Evolutionary conservation across 306 rosid genomes (phyloP).

Genomic region (Senna tora): DNA sequence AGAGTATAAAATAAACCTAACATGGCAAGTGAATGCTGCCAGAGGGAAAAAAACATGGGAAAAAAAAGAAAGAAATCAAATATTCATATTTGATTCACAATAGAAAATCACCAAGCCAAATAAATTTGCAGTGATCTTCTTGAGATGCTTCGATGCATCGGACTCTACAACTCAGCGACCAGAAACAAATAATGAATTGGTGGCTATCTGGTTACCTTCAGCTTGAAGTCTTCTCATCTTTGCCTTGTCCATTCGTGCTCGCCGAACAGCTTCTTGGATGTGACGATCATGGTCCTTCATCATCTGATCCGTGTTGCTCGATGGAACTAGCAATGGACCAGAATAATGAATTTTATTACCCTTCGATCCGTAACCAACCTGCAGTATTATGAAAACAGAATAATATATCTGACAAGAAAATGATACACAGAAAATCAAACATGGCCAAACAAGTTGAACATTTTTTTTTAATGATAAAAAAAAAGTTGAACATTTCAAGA

Average conservation of each 20-base stretch:
- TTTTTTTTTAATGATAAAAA: too few species aligned
- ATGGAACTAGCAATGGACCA: conserved; percentile 90
- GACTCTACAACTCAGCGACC: conserved; percentile 68
- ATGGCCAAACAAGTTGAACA: background rate
- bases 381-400: conserved; percentile 31
- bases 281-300: conserved; percentile 95
- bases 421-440: background rate
- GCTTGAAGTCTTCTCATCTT: conserved; percentile 70
- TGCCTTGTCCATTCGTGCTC: conserved; percentile 87
- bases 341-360: conserved; percentile 94
- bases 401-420: background rate
- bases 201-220: conserved; percentile 69
- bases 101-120: conserved; percentile 41
- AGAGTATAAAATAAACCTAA: conserved; percentile 48
- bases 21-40: conserved; percentile 51
- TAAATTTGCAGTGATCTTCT: conserved; percentile 35
- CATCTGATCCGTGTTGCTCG: conserved; percentile 92
- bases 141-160: conserved; percentile 35
- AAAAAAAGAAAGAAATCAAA: conserved; percentile 17
- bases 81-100: conserved; percentile 31
- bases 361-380: conserved; percentile 88
- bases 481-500: background rate
- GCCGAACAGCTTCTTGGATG: conserved; percentile 87
- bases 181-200: conserved; percentile 81
- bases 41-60: conserved; percentile 15